A percentile compares a stretch with the other conserved stretches of the same genome.
phyloP scores from a whole-genome alignment of 331 rosid genomes.

The Dryas integrifolia region DNA sequence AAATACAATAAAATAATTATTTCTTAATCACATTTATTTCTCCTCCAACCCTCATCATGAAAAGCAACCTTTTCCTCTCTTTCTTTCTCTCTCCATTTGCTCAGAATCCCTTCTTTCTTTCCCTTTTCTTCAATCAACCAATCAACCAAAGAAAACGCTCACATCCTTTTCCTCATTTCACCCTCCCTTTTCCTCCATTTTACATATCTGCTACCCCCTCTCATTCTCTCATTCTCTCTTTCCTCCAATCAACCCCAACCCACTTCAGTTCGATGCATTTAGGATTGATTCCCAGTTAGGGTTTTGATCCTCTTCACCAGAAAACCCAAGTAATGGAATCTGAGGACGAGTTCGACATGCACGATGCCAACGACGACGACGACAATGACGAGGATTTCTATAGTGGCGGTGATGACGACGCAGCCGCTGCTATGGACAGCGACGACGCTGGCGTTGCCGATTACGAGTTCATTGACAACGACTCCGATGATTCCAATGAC shows the following conservation, averaged over 20 bases:
- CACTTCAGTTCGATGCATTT: slow-evolving; percentile 10
- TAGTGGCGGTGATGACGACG: slow-evolving; percentile 57
- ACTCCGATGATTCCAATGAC: slow-evolving; percentile 59
- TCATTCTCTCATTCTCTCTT: background rate
- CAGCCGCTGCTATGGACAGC: slow-evolving; percentile 42
- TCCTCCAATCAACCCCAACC: background rate
- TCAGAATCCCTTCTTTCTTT: background rate
- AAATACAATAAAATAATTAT: too few species aligned
- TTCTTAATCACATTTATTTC: background rate
- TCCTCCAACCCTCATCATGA: background rate
- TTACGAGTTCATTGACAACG: slow-evolving; percentile 63
- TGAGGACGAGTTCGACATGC: slow-evolving; percentile 63
- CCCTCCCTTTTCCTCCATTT: background rate
- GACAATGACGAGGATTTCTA: slow-evolving; percentile 56
- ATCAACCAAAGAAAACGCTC: background rate
- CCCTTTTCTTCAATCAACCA: background rate
- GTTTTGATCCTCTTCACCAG: slow-evolving; percentile 26
- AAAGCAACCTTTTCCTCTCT: slow-evolving; percentile 9
- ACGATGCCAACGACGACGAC: slow-evolving; percentile 49
- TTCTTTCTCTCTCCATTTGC: background rate
- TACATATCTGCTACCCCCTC: background rate
- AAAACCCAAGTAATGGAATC: slow-evolving; percentile 39
- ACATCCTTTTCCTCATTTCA: background rate
- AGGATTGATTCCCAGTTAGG: slow-evolving; percentile 23
- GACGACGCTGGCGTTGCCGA: slow-evolving; percentile 63